Conservation (phyloP, 2,329 filamentous ascomycete genomes). For the Lachnellula hyalina region DNA sequence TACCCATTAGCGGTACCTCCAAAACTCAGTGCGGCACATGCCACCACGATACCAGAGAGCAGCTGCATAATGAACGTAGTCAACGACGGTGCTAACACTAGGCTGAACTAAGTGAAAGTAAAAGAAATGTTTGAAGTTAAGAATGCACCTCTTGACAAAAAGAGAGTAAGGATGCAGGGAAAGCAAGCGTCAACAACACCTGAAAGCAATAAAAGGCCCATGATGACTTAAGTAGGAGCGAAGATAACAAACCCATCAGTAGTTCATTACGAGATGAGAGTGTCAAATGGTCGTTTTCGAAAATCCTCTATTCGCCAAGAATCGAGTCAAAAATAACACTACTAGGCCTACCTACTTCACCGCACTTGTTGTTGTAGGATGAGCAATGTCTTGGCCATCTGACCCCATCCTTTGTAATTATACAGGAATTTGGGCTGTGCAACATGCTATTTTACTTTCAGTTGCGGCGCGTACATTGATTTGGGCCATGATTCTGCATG, state of each 20-base stretch:
- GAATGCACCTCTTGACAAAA: not conserved
- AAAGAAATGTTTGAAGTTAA: not conserved
- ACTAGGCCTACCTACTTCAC: too few relatives aligned
- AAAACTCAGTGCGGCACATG: not conserved
- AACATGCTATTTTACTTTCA: too few relatives aligned
- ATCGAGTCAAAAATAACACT: too few relatives aligned
- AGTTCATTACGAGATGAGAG: not conserved
- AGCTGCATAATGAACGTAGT: not conserved
- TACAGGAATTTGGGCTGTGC: too few relatives aligned
- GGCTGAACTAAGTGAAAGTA: not conserved
- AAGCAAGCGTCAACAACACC: not conserved
- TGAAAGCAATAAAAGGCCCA: not conserved
- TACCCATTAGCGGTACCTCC: not conserved
- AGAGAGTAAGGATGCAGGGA: not conserved
- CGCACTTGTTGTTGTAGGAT: too few relatives aligned
- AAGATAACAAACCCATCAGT: not conserved
- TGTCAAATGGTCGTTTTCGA: too few relatives aligned
- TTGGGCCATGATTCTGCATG: too few relatives aligned
- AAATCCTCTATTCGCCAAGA: too few relatives aligned
- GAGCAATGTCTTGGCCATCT: too few relatives aligned
- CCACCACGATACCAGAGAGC: not conserved
- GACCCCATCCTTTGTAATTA: too few relatives aligned
- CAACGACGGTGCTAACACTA: not conserved
- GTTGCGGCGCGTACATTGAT: too few relatives aligned
- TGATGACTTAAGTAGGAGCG: not conserved